phyloP scores from a whole-genome alignment of 768 basidiomycete species.

The Suillus alpinus region DNA sequence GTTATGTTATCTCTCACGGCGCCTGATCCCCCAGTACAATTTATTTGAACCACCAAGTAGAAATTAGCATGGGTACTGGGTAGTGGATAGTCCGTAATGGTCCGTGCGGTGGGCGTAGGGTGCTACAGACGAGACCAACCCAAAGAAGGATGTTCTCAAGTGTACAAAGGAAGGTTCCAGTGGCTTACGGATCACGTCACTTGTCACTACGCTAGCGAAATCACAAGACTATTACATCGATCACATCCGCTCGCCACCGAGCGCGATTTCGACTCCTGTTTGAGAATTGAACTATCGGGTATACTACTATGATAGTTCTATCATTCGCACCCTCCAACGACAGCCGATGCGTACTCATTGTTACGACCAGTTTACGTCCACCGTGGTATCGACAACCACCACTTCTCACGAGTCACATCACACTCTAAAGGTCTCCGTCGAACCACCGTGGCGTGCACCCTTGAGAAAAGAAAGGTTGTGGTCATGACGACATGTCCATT shows the following conservation, averaged over 20 bases:
- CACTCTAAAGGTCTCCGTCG: too few relatives aligned
- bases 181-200: conserved; percentile 34
- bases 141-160: conserved; percentile 10
- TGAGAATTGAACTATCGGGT: too few relatives aligned
- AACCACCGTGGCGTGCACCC: too few relatives aligned
- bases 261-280: background rate
- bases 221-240: conserved; percentile 19
- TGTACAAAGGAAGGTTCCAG: conserved; percentile 7
- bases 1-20: conserved; percentile 9
- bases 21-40: background rate
- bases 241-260: conserved; percentile 14
- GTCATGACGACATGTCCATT: too few relatives aligned
- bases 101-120: conserved; percentile 28
- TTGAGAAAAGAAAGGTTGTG: too few relatives aligned
- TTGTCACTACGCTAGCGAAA: conserved; percentile 16
- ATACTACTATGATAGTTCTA: too few relatives aligned
- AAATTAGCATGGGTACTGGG: background rate
- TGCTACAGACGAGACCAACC: conserved; percentile 8
- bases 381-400: too few relatives aligned
- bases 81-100: conserved; percentile 5
- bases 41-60: background rate
- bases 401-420: too few relatives aligned
- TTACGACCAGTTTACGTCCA: too few relatives aligned
- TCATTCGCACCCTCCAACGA: too few relatives aligned
- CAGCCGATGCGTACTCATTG: too few relatives aligned